A percentile compares a stretch with the other conserved stretches of the same genome.
phyloP scores from a whole-genome alignment of 2,329 filamentous ascomycete genomes.

The Tolypocladium amazonense region DNA sequence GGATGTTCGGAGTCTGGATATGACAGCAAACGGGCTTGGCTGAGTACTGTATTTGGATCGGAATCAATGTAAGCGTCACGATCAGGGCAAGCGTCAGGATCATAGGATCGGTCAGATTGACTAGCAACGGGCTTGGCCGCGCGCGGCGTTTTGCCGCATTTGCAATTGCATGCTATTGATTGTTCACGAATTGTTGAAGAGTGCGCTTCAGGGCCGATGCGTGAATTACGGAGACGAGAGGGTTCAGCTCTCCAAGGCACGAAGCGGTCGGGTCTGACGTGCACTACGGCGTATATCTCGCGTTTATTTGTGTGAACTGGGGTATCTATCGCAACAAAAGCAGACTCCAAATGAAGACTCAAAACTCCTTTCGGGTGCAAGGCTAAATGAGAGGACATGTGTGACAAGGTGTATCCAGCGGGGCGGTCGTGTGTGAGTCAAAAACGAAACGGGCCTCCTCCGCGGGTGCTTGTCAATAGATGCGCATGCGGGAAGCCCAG shows the following conservation, averaged over 20 bases:
- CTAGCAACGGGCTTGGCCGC: background rate
- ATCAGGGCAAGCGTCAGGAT: background rate
- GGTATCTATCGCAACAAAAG: conserved; percentile 1
- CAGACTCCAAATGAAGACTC: background rate
- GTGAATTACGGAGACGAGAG: background rate
- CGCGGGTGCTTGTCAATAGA: conserved; percentile 38
- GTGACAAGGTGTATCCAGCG: background rate
- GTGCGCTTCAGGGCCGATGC: too few species aligned
- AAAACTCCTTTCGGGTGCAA: background rate
- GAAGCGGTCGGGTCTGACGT: background rate
- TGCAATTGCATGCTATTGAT: background rate
- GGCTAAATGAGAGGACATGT: background rate
- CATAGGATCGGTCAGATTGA: background rate
- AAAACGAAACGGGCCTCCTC: too few species aligned
- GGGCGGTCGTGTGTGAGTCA: too few species aligned
- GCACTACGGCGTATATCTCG: background rate
- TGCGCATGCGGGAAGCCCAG: conserved; percentile 71
- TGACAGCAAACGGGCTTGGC: background rate
- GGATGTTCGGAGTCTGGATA: conserved; percentile 18
- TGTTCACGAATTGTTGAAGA: background rate
- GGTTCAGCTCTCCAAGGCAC: background rate
- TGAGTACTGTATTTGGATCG: background rate
- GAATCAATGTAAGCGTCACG: background rate
- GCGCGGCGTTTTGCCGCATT: background rate
- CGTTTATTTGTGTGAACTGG: background rate